Base-by-base conservation (phyloP, 108 stramenopile species). In the Fragilaria crotonensis region DNA sequence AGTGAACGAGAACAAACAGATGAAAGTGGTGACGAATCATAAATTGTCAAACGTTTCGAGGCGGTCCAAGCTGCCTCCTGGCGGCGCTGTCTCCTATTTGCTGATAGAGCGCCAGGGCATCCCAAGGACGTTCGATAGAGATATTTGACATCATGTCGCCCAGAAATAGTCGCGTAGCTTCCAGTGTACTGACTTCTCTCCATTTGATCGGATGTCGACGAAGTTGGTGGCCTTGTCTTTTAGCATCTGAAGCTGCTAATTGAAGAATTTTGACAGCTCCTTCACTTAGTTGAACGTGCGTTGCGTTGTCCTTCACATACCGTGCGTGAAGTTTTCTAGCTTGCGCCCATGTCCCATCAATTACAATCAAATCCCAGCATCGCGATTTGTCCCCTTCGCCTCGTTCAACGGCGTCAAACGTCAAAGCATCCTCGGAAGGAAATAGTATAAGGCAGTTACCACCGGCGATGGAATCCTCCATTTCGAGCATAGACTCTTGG, bases 291-390 rank as follows among this genome's bases (percentile, higher is more conserved):
- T 78, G 68, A 21, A 87, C 78, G n/a, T 48, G 45, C 27, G 25
- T 54, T 25, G 63, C 31, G n/a, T 61, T 59, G 11, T 53, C 53
- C 30, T 60, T 29, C 41, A 79, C 47, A 59, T 75, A 75, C 19
- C 70, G 50, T 25, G 46, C 45, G 52, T 83, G 64, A 45, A 87
- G 67, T 54, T 81, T 79, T 19, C 81, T 63, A 1, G 86, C 86
- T 61, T 88, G 86, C 22, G 57, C 31, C 86, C 86, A 88, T 17
- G 85, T 88, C 19, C 86, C 86, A 66, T 88, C 86, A 31, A 88
- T 66, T 4, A 88, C 81, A 25, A 86, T 60, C 3, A 86, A 32
- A 65, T 86, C 77, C 63, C 66, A 77, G 1, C 31, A 49, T 11
- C 11, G 20, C 25, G 56, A 26, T 17, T 31, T 25, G 18, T 27